phyloP scores from a whole-genome alignment of 2,329 filamentous ascomycete species.

The Dichotomopilus funicola region DNA sequence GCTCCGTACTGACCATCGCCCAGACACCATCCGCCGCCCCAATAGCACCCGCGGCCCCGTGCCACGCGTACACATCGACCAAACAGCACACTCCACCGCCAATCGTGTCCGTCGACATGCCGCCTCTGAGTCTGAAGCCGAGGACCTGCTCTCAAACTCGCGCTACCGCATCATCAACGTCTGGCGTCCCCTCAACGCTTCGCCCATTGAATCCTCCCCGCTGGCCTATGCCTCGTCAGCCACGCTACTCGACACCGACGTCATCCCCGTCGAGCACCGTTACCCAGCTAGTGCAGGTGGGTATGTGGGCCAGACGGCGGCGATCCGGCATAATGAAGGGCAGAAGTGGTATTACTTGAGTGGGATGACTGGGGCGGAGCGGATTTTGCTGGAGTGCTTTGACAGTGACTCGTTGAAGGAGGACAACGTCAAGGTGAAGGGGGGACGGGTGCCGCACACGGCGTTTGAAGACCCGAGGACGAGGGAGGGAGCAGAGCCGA shows the following conservation, averaged over 20 bases:
- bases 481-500: conserved; percentile 58
- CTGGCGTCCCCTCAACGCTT: conserved; percentile 61
- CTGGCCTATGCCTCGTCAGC: conserved; percentile 63
- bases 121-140: conserved; percentile 53
- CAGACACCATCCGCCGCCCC: conserved; percentile 68
- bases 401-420: conserved; percentile 55
- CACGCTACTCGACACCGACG: conserved; percentile 53
- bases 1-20: not conserved
- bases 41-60: conserved; percentile 62
- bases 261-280: conserved; percentile 66
- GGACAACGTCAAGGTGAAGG: conserved; percentile 39
- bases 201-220: conserved; percentile 59
- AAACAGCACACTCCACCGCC: conserved; percentile 60
- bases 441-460: conserved; percentile 60
- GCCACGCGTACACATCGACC: conserved; percentile 71
- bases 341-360: conserved; percentile 78
- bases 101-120: conserved; percentile 64
- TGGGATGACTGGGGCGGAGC: conserved; percentile 67
- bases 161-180: conserved; percentile 84
- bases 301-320: conserved; percentile 68
- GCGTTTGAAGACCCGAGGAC: conserved; percentile 75
- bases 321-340: conserved; percentile 51
- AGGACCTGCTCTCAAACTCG: conserved; percentile 51
- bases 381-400: conserved; percentile 72
- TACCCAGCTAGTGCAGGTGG: conserved; percentile 50